Conservation (phyloP, 371 early-diverging fungal species). For the Mortierella sp. region DNA sequence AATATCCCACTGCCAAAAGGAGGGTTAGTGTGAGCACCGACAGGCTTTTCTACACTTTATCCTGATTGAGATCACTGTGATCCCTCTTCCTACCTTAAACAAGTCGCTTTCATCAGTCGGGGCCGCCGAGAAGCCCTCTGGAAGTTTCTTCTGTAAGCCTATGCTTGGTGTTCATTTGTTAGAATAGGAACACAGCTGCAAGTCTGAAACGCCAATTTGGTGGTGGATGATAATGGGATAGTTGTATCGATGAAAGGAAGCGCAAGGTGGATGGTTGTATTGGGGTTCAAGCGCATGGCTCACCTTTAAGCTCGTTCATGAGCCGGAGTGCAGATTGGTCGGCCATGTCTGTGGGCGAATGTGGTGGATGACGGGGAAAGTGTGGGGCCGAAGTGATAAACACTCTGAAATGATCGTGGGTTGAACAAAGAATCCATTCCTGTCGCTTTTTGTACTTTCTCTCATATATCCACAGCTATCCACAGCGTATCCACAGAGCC, state of each 20-base stretch:
- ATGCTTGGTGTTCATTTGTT: neutral
- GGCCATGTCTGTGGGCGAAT: neutral
- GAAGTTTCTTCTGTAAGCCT: slow-evolving; percentile 78
- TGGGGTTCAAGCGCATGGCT: too few relatives aligned
- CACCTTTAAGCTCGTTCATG: neutral
- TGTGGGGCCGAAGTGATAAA: neutral
- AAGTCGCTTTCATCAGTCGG: slow-evolving; percentile 72
- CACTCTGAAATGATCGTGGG: neutral
- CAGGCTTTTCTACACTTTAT: too few relatives aligned
- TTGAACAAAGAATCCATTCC: too few relatives aligned
- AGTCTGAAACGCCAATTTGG: neutral
- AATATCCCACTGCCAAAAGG: slow-evolving; percentile 77
- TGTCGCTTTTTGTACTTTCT: too few relatives aligned
- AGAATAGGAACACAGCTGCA: neutral
- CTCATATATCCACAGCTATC: too few relatives aligned
- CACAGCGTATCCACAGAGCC: too few relatives aligned
- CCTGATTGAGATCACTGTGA: too few relatives aligned
- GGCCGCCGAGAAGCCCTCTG: slow-evolving; percentile 89
- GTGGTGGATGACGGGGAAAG: neutral
- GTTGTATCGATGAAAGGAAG: too few relatives aligned
- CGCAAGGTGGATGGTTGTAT: too few relatives aligned
- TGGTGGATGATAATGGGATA: too few relatives aligned
- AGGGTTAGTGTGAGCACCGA: neutral
- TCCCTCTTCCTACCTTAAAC: slow-evolving; percentile 64
- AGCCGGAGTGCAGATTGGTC: neutral